Conservation (phyloP, 805 yeast species). For the Yarrowia deformans region DNA sequence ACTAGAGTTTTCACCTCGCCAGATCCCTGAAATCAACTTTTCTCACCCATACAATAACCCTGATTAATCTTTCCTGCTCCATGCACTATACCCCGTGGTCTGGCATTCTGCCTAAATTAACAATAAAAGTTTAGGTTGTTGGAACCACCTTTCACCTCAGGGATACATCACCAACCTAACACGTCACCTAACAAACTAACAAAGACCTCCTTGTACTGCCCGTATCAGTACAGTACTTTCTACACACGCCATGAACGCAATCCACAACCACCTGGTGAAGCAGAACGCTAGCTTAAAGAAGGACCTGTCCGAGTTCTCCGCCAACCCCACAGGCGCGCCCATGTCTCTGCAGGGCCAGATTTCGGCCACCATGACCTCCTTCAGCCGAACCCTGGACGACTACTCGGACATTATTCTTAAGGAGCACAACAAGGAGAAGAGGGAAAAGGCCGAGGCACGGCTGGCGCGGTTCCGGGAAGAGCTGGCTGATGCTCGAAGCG, state of each 20-base stretch:
- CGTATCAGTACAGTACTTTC: too few species aligned
- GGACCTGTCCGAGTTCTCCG: slow-evolving; percentile 67
- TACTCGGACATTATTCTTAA: slow-evolving; percentile 65
- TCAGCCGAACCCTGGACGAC: slow-evolving; percentile 77
- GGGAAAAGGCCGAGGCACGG: slow-evolving; percentile 66
- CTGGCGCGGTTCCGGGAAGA: slow-evolving; percentile 61
- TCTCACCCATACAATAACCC: neutral
- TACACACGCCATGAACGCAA: slow-evolving; percentile 63
- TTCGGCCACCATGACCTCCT: slow-evolving; percentile 78
- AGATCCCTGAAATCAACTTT: neutral
- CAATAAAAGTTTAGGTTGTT: slow-evolving; percentile 32
- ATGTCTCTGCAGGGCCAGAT: slow-evolving; percentile 77
- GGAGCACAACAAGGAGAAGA: slow-evolving; percentile 62
- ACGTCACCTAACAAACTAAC: slow-evolving; percentile 7
- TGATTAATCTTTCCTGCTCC: neutral
- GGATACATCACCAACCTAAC: slow-evolving; percentile 32
- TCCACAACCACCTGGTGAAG: slow-evolving; percentile 88
- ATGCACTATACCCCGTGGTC: slow-evolving; percentile 11
- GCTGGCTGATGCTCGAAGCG: slow-evolving; percentile 55
- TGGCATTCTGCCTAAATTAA: neutral
- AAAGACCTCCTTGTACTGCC: neutral
- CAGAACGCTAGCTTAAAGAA: slow-evolving; percentile 76
- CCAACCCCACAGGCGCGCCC: slow-evolving; percentile 71
- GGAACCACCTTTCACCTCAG: slow-evolving; percentile 9
- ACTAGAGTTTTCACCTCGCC: too few species aligned